Base-by-base conservation (phyloP, 1,139 yeast species). In the Suhomyces kunorum region DNA sequence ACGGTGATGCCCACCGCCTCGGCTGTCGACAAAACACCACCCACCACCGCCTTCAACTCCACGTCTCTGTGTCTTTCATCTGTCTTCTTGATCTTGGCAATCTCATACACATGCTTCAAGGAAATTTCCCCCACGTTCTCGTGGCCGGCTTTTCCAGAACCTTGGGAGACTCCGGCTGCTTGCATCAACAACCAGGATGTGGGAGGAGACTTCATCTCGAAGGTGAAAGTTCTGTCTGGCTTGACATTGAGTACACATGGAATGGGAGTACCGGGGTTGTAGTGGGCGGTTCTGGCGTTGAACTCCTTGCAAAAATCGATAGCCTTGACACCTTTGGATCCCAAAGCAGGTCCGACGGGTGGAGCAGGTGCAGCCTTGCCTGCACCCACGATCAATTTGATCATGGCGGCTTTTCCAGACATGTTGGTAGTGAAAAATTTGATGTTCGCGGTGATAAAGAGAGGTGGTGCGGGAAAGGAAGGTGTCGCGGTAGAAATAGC, bases 331-430 rank as follows among this genome's bases (percentile, higher is more conserved):
- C 98, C 99, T 63, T 92, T 90, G 45, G 98, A 92, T 50, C 98
- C 99, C 42, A 92, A 73, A 0, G 98, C 98, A 28, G 99, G 99
- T 50, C 99, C 98, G 16, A 92, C 98, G 6, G 99, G 99, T 25
- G 99, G 99, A 1, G 96, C 85, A 30, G 99, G 98, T 1, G 98
- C 94, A 0, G 99, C 99, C 61, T 89, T 89, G 6, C 98, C 98
- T 4, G 98, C 98, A n/a, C 94, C 96, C 5, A 92, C 98, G 43
- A 92, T 83, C 49, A 92, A 78, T 64, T 90, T 92, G 43, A 92
- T 89, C 54, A 90, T 64, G 38, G 85, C 76, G 14, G 53, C 58
- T 41, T 46, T 45, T 30, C 66, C 55, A 33, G 76, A 59, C 71
- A 65, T 67, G 24, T 27, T 38, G 23, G 39, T n/a, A 13, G 33